Evolutionary conservation across 1,139 yeast genomes (phyloP).

Genomic region (Yamadazyma aaseri): DNA sequence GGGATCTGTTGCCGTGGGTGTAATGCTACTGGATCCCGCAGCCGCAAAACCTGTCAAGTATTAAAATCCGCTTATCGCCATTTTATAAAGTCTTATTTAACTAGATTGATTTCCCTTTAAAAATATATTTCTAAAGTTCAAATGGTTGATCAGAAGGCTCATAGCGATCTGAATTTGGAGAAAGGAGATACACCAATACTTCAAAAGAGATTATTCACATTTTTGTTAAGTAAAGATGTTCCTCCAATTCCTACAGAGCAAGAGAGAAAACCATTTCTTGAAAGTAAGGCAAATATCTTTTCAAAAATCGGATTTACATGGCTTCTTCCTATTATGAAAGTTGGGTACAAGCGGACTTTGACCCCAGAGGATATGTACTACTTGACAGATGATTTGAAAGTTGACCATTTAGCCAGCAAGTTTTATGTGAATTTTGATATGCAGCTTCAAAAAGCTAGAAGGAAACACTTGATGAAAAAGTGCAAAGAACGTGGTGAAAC

Average conservation of each 20-base stretch:
- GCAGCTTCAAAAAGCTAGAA: constrained; percentile 29
- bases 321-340: constrained; percentile 56
- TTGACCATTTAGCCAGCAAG: constrained; percentile 41
- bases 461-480: constrained; percentile 16
- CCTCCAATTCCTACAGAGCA: constrained; percentile 55
- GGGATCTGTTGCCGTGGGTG: too few relatives aligned
- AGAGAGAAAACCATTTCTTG: constrained; percentile 46
- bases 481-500: constrained; percentile 20
- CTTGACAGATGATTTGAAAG: constrained; percentile 51
- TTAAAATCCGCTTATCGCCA: constrained; percentile 2
- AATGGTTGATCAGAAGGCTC: too few relatives aligned
- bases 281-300: constrained; percentile 30
- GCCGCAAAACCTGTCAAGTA: too few relatives aligned
- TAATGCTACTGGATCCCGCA: too few relatives aligned
- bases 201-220: constrained; percentile 19
- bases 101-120: too few relatives aligned
- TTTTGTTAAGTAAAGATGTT: constrained; percentile 25
- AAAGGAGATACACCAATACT: constrained; percentile 8
- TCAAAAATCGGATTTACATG: constrained; percentile 49
- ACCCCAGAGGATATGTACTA: constrained; percentile 62
- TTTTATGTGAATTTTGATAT: constrained; percentile 32
- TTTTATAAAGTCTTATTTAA: neutral
- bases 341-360: constrained; percentile 68
- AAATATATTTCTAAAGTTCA: too few relatives aligned
- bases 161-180: too few relatives aligned